Percentiles rank a stretch among this genome's conserved stretches.
phyloP scores from a whole-genome alignment of 1,284 basidiomycete genomes.

The Prillingera fragicola region DNA sequence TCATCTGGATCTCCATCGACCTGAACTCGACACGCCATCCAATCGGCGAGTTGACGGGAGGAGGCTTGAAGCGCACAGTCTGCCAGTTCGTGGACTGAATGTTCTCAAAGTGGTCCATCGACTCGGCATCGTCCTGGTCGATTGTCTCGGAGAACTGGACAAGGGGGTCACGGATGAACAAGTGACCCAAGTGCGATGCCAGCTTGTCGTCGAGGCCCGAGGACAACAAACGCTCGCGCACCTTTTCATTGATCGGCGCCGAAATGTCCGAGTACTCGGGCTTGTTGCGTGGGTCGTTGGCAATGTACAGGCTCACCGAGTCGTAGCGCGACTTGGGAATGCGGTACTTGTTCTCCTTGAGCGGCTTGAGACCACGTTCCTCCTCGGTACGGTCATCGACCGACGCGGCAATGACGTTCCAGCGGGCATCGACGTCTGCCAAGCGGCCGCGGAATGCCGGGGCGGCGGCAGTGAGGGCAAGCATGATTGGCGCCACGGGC shows the following conservation, averaged over 20 bases:
- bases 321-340: constrained; percentile 98
- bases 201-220: constrained; percentile 81
- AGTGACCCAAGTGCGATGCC: constrained; percentile 85
- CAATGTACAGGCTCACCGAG: constrained; percentile 90
- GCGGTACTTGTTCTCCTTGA: constrained; percentile 64
- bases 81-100: constrained; percentile 99
- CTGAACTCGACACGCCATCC: constrained; percentile 99
- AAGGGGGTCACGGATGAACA: constrained; percentile 96
- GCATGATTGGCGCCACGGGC: constrained; percentile 88
- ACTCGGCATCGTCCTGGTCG: constrained; percentile 78
- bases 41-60: constrained; percentile 81
- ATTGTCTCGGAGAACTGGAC: constrained; percentile 93
- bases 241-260: constrained; percentile 69
- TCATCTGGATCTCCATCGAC: constrained; percentile 98
- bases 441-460: constrained; percentile 92
- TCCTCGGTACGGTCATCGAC: constrained; percentile 95
- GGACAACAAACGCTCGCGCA: constrained; percentile 64
- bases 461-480: constrained; percentile 89
- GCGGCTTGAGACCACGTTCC: constrained; percentile 82
- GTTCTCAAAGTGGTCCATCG: constrained; percentile 98
- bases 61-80: constrained; percentile 97
- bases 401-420: constrained; percentile 96
- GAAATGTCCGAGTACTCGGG: constrained; percentile 89
- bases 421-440: constrained; percentile 93
- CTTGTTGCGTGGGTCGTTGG: constrained; percentile 76